Evolutionary conservation across 768 basidiomycete species (phyloP).

Genomic region (Naematelia encephala): DNA sequence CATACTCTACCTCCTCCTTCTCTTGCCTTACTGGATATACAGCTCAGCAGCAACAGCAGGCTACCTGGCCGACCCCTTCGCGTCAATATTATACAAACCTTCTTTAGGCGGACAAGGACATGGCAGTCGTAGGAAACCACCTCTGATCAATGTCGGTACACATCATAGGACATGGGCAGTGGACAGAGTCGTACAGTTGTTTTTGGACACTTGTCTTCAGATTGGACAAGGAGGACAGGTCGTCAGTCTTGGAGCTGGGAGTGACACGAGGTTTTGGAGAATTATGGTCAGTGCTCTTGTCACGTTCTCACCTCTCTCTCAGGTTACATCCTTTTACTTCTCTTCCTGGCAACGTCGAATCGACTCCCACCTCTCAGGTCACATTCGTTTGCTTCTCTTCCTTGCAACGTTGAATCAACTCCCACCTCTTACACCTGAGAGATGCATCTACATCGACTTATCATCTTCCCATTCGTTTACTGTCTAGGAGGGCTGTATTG

Average conservation of each 20-base stretch:
- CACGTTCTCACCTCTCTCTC: not conserved
- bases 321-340: no score
- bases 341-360: no score
- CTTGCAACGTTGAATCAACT: no score
- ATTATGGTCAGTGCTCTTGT: conserved; percentile 76
- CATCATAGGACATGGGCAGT: conserved; percentile 77
- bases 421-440: not conserved
- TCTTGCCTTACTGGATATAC: not conserved
- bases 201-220: conserved; percentile 55
- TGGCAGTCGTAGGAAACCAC: conserved; percentile 55
- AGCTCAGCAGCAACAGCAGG: conserved; percentile 72
- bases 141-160: conserved; percentile 93
- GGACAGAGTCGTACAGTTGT: conserved; percentile 68
- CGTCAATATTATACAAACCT: conserved; percentile 65
- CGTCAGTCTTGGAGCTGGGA: conserved; percentile 91
- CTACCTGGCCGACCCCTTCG: conserved; percentile 77
- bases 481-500: no score
- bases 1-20: not conserved
- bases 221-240: conserved; percentile 63
- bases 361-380: not conserved
- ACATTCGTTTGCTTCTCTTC: no score
- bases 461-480: no score
- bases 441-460: not conserved
- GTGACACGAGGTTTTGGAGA: conserved; percentile 93
- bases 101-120: conserved; percentile 50